These are phyloP conservation scores for Paramecium pentaurelia DNA, from an alignment of 73 alveolate genomes.

Conservation along the genomic window DNA sequence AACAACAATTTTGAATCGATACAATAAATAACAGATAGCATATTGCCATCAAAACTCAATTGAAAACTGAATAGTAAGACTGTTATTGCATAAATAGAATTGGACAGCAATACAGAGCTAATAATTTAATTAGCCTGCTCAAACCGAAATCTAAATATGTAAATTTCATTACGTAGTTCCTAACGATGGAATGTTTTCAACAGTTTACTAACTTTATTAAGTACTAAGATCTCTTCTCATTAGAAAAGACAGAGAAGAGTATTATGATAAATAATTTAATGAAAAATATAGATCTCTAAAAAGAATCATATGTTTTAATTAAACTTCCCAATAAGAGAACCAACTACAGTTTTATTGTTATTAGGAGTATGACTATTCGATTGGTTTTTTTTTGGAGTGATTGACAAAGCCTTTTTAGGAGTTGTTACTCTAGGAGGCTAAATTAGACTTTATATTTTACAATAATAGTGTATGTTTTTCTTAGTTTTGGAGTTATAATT, in stretches of 20 bases:
- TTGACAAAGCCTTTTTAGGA: not conserved
- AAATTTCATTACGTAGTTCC: not conserved
- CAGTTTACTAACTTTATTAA: not conserved
- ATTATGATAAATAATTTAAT: not conserved
- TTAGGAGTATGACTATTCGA: not conserved
- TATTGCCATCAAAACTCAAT: not conserved
- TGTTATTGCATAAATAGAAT: not conserved
- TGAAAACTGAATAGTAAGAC: not conserved
- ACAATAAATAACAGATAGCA: not conserved
- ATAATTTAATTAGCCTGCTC: not conserved
- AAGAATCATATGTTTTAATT: constrained; percentile 25
- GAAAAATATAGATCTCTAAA: not conserved
- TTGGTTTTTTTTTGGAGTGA: not conserved
- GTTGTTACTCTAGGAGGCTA: constrained; percentile 45
- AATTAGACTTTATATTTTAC: not conserved
- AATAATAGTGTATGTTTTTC: constrained; percentile 42
- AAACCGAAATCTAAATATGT: not conserved
- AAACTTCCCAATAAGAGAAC: constrained; percentile 32
- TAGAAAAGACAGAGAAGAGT: not conserved
- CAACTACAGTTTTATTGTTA: not conserved
- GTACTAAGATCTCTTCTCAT: not conserved
- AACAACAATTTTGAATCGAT: not conserved
- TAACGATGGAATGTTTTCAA: not conserved
- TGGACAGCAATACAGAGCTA: not conserved
- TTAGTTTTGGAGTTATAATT: constrained; percentile 5